A percentile compares a stretch with the other conserved stretches of the same genome.
Evolutionary conservation across 139 green algal genomes (phyloP).

Genomic region (Monoraphidium neglectum): DNA sequence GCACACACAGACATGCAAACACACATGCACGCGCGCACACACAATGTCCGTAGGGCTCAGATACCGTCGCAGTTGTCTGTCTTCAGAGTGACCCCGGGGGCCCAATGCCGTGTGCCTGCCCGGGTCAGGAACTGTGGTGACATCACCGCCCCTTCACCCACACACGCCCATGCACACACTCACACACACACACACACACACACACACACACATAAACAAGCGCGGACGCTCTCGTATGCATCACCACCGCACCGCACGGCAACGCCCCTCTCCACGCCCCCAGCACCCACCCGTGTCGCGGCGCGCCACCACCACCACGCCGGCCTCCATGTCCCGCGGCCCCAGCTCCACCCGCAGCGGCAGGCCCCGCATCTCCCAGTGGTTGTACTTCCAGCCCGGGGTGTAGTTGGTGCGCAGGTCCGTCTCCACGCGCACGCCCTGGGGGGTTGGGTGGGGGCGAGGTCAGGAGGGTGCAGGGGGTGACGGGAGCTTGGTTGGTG

Average conservation of each 20-base stretch:
- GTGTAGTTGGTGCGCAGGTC: conserved; percentile 96
- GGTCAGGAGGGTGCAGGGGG: not conserved
- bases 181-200: not conserved
- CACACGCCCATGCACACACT: not conserved
- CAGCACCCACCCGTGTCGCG: conserved; percentile 85
- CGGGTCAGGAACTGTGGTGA: not conserved
- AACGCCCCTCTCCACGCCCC: not conserved
- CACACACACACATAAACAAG: conserved; percentile 1
- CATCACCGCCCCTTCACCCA: not conserved
- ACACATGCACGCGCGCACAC: too few relatives aligned
- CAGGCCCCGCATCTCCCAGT: conserved; percentile 98
- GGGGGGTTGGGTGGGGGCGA: not conserved
- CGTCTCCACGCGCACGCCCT: conserved; percentile 73
- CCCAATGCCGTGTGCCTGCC: too few relatives aligned
- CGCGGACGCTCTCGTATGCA: not conserved
- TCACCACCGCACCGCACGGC: not conserved
- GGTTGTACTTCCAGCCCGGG: conserved; percentile 97
- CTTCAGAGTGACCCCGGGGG: too few relatives aligned
- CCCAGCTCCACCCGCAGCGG: conserved; percentile 94
- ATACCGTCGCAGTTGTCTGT: too few relatives aligned
- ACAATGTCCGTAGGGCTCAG: too few relatives aligned
- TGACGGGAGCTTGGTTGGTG: too few relatives aligned
- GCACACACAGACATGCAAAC: too few relatives aligned
- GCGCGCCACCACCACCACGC: conserved; percentile 79
- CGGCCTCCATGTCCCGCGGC: conserved; percentile 90